Evolutionary conservation across 139 green algal genomes (phyloP), one percentile per base, ranked within the genome.

Genomic region (Micromonas commoda): DNA sequence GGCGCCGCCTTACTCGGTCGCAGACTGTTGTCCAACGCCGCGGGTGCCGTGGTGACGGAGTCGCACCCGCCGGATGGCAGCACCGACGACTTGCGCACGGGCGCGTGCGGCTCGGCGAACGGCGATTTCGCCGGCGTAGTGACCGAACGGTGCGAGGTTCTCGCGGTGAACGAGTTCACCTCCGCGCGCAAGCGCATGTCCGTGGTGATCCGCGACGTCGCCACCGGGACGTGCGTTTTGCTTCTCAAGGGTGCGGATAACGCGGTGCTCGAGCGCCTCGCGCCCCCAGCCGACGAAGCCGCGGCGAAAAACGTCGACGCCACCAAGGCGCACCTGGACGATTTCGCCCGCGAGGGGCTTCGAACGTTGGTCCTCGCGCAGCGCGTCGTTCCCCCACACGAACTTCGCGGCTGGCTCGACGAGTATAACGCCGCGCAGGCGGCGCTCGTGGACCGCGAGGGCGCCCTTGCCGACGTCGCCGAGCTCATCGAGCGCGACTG

Each of bases 131-230:
- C 77, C 20, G 32, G 52, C 20, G 71, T 74, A 29, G 0, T 70
- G 68, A 77, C 84, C 33, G 57, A 64, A 31, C 77, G 69, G 67
- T 96, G 90, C 78, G 88, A 97, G 80, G 81, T 97, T 19, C 82
- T 98, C 2, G 91, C 90, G 33, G 85, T 96, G 57, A 86, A 98
- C 73, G 94, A 98, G 85, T 98, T 97, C 87, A 93, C 87, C 83
- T 91, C 71, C n/a, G 77, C 74, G 63, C 81, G 83, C 39, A 87
- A 87, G 64, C 86, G 88, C 79, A 89, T 90, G 88, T 85, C 70
- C 71, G 83, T 91, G 4, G 73, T 93, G 24, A 86, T 89, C 45
- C 88, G 91, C 32, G 45, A 57, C 45, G 72, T 54, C 2, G 84
- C 87, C 5, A 79, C 92, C 74, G 80, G 89, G 51, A 84, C 74